phyloP scores from a whole-genome alignment of 1,139 yeast genomes.

The Saccharomycopsis crataegensis region DNA sequence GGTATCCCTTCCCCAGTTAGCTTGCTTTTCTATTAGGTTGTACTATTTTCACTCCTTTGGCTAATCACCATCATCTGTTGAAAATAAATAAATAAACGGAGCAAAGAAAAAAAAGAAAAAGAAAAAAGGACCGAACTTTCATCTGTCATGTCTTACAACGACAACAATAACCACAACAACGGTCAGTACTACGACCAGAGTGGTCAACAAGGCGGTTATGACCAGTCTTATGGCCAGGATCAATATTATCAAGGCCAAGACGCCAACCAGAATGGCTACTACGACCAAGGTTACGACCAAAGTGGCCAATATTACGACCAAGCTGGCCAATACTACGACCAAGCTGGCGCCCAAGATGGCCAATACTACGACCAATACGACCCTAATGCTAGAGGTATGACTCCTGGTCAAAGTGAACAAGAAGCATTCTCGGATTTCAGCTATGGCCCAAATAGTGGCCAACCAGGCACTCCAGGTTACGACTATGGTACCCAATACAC shows the following conservation, averaged over 20 bases:
- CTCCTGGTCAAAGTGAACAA: constrained; percentile 50
- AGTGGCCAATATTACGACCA: constrained; percentile 26
- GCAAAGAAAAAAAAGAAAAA: too few species aligned
- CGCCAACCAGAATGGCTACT: constrained; percentile 23
- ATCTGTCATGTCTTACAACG: constrained; percentile 14
- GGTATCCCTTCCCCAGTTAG: too few species aligned
- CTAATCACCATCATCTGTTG: too few species aligned
- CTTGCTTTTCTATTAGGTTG: too few species aligned
- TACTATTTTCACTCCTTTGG: too few species aligned
- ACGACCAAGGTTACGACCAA: constrained; percentile 23
- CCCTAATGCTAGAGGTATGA: constrained; percentile 39
- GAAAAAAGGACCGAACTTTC: background rate
- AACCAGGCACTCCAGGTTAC: constrained; percentile 60
- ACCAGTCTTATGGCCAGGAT: constrained; percentile 24
- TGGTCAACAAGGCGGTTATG: constrained; percentile 22
- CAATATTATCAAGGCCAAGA: constrained; percentile 26
- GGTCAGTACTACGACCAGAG: constrained; percentile 28
- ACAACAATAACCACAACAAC: constrained; percentile 20
- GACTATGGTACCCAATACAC: constrained; percentile 74
- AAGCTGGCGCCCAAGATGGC: constrained; percentile 22
- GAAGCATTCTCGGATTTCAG: constrained; percentile 77
- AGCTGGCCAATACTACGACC: constrained; percentile 26
- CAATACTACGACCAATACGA: constrained; percentile 43
- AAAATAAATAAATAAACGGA: too few species aligned
- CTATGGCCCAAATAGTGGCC: constrained; percentile 45